A percentile compares a stretch with the other conserved stretches of the same genome.
Evolutionary conservation across 2,329 filamentous ascomycete species (phyloP).

Genomic region (Scedosporium apiospermum): DNA sequence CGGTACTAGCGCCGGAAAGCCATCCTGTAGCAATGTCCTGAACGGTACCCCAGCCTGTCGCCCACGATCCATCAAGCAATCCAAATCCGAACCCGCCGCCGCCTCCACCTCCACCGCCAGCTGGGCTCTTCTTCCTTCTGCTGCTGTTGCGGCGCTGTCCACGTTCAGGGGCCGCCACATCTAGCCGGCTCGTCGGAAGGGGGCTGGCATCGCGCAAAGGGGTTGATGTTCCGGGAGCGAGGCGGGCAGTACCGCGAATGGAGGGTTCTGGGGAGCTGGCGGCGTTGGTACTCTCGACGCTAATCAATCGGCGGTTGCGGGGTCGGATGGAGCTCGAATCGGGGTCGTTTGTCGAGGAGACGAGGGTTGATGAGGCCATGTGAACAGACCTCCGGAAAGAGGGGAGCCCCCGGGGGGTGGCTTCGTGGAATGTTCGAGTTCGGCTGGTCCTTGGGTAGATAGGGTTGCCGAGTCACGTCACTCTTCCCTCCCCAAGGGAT

Average conservation of each 20-base stretch:
- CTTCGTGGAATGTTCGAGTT: not conserved
- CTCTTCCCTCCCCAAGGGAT: not conserved
- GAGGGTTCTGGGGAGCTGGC: constrained; percentile 17
- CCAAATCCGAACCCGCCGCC: constrained; percentile 2
- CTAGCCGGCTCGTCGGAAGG: constrained; percentile 31
- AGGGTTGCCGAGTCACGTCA: not conserved
- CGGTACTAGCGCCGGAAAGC: not conserved
- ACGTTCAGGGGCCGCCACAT: not conserved
- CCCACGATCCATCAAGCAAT: constrained; percentile 41
- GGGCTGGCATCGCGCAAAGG: constrained; percentile 33
- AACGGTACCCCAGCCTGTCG: constrained; percentile 45
- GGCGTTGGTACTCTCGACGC: constrained; percentile 18
- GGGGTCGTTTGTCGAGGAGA: constrained; percentile 30
- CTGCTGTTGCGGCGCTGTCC: not conserved
- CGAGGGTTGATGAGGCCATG: constrained; percentile 36
- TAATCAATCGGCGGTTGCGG: constrained; percentile 38
- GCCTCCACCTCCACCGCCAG: not conserved
- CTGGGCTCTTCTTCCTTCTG: not conserved
- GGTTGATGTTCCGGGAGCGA: constrained; percentile 9
- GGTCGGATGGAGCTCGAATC: constrained; percentile 30
- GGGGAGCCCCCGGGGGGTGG: not conserved
- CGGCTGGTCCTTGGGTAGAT: not conserved
- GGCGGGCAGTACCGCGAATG: constrained; percentile 22
- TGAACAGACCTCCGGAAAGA: constrained; percentile 14
- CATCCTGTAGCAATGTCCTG: constrained; percentile 32